Base-by-base conservation (phyloP, 106 monocot genomes). In the Acorus gramineus region DNA sequence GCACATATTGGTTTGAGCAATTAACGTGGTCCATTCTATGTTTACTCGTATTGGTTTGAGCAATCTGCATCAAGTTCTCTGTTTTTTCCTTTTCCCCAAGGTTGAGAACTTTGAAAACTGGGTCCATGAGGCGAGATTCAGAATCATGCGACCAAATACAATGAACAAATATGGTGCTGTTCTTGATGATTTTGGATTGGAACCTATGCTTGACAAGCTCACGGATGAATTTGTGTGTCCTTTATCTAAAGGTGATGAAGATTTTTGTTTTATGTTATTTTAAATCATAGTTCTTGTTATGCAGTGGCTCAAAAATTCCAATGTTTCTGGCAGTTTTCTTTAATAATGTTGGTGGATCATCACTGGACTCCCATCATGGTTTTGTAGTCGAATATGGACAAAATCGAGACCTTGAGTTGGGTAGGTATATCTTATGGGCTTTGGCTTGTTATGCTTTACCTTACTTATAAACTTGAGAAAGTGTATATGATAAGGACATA, bases 111-210 rank as follows among this genome's bases (percentile, higher is more conserved):
- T 91, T 82, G 87, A 96, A 69, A 85, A 83, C 47, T 91, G 90
- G 87, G 80, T 91, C 13, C 71, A 48, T 64, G 70, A 70, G 11
- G 70, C 57, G 61, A 91, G 85, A 65, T 82, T 91, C 63, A 96
- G 83, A 77, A 83, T 87, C 67, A 87, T 87, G 83, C 78, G 85
- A 56, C 96, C 96, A 61, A 96, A 87, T 59, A 96, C 90, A 52
- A 83, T 96, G 96, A 96, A 96, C 56, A 96, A 85, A 61, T 87
- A 80, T 80, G 96, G 96, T 63, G 80, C 80, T 63, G 96, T 96
- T 71, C 87, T 91, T 66, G 96, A 96, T 85, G 96, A 96, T 73
- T 91, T 96, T 83, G 96, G 96, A 44, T 55, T 96, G 67, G 96
- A 96, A 78, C 53, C 73, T 63, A 96, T 96, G 96, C 91, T 96